Evolutionary conservation across 2,329 filamentous ascomycete genomes (phyloP).

Genomic region (Aspergillaceae sp.): DNA sequence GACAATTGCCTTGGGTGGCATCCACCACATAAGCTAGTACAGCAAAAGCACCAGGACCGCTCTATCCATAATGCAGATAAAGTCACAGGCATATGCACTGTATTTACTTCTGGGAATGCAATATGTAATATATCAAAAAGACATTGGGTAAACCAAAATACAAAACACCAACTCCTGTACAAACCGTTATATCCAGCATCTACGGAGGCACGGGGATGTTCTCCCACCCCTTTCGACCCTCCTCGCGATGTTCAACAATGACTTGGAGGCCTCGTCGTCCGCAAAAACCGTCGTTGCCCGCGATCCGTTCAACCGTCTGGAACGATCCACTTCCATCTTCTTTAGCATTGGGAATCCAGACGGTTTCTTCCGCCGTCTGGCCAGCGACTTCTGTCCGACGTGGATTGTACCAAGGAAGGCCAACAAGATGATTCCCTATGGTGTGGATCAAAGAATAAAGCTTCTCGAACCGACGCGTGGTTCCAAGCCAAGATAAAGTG

Average conservation of each 20-base stretch:
- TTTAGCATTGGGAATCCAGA: conserved; percentile 31
- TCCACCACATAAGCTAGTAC: too few species aligned
- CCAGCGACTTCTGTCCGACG: conserved; percentile 53
- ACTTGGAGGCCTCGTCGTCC: conserved; percentile 36
- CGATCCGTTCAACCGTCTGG: conserved; percentile 28
- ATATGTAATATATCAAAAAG: background rate
- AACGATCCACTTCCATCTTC: conserved; percentile 30
- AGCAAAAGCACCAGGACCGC: too few species aligned
- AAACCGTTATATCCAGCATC: background rate
- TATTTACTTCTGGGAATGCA: background rate
- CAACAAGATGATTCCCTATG: conserved; percentile 48
- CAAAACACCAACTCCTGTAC: conserved; percentile 1
- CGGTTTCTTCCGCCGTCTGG: conserved; percentile 33
- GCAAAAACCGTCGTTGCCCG: conserved; percentile 39
- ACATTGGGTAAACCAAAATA: background rate
- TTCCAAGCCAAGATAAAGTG: conserved; percentile 51
- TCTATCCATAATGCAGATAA: too few species aligned
- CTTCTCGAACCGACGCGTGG: conserved; percentile 57
- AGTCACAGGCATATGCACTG: too few species aligned
- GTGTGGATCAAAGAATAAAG: conserved; percentile 54
- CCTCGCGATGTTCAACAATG: conserved; percentile 34
- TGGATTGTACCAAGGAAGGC: conserved; percentile 53
- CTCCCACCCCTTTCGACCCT: conserved; percentile 40
- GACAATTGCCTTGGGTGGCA: too few species aligned
- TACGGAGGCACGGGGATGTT: conserved; percentile 30